Conservation (phyloP, 305 asterid genomes). For the Fraxinus sp. region DNA sequence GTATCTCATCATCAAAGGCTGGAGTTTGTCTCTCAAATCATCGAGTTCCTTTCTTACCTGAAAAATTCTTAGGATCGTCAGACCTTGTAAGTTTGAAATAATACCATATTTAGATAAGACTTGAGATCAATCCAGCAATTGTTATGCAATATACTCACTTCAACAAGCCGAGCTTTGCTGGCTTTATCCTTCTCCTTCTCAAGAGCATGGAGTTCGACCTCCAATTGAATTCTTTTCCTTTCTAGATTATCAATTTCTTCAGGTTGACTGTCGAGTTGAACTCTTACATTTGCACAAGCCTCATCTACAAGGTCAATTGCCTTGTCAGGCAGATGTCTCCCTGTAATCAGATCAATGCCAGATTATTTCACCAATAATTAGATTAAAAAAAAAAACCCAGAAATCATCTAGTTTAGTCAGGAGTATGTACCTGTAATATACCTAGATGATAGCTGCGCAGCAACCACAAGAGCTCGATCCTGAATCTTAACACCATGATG, state of each 20-base stretch:
- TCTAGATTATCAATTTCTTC: conserved; percentile 86
- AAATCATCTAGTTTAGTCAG: not conserved
- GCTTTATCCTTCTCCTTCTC: conserved; percentile 96
- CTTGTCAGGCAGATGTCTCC: conserved; percentile 82
- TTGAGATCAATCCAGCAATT: not conserved
- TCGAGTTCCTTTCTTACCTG: conserved; percentile 81
- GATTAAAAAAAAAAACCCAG: not conserved
- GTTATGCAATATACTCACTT: conserved; percentile 41
- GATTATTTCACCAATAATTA: not conserved
- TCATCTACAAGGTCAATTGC: conserved; percentile 90
- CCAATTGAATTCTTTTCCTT: conserved; percentile 84
- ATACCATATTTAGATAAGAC: not conserved
- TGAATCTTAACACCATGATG: conserved; percentile 90
- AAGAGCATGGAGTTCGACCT: conserved; percentile 82
- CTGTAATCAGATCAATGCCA: conserved; percentile 42
- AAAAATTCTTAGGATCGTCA: not conserved
- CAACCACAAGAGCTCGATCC: conserved; percentile 80
- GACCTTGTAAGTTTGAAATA: not conserved
- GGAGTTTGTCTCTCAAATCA: conserved; percentile 84
- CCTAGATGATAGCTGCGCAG: conserved; percentile 77
- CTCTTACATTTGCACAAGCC: conserved; percentile 90
- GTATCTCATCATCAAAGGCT: conserved; percentile 78
- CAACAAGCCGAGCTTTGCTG: conserved; percentile 85
- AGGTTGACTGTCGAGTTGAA: conserved; percentile 90
- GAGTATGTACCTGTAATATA: conserved; percentile 62